Evolutionary conservation across 768 basidiomycete genomes (phyloP).

Genomic region (Fomitopsis pulvina): DNA sequence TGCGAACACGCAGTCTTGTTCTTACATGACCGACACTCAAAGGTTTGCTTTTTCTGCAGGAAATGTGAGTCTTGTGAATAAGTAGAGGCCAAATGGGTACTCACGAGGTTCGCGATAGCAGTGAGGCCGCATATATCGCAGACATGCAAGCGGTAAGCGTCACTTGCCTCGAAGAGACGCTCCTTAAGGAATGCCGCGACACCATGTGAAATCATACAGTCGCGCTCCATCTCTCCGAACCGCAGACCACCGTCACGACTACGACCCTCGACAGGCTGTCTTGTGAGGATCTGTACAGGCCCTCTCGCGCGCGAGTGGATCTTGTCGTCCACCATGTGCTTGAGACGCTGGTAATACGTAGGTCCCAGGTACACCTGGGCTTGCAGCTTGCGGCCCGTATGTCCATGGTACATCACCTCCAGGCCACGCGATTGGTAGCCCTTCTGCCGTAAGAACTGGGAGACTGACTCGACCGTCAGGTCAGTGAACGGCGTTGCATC

Average conservation of each 20-base stretch:
- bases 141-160: slow-evolving; percentile 91
- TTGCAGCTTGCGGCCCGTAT: slow-evolving; percentile 96
- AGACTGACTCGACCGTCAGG: slow-evolving; percentile 96
- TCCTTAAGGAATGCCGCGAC: slow-evolving; percentile 98
- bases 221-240: slow-evolving; percentile 99
- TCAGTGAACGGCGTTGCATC: slow-evolving; percentile 99
- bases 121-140: slow-evolving; percentile 97
- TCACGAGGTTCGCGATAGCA: slow-evolving; percentile 90
- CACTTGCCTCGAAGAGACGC: slow-evolving; percentile 88
- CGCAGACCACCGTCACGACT: slow-evolving; percentile 98
- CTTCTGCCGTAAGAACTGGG: slow-evolving; percentile 77
- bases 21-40: slow-evolving; percentile 96
- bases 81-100: slow-evolving; percentile 23
- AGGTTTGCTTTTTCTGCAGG: slow-evolving; percentile 89
- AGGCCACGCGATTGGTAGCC: slow-evolving; percentile 97
- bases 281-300: slow-evolving; percentile 94
- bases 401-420: slow-evolving; percentile 98
- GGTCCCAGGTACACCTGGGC: slow-evolving; percentile 98
- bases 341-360: slow-evolving; percentile 97
- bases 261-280: slow-evolving; percentile 98
- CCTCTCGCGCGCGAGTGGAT: slow-evolving; percentile 97
- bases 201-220: slow-evolving; percentile 99
- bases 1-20: slow-evolving; percentile 95
- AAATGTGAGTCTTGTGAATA: slow-evolving; percentile 8
- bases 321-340: slow-evolving; percentile 99